Conservation (phyloP, 306 rosid genomes). For the Citrullus mucosospermus region DNA sequence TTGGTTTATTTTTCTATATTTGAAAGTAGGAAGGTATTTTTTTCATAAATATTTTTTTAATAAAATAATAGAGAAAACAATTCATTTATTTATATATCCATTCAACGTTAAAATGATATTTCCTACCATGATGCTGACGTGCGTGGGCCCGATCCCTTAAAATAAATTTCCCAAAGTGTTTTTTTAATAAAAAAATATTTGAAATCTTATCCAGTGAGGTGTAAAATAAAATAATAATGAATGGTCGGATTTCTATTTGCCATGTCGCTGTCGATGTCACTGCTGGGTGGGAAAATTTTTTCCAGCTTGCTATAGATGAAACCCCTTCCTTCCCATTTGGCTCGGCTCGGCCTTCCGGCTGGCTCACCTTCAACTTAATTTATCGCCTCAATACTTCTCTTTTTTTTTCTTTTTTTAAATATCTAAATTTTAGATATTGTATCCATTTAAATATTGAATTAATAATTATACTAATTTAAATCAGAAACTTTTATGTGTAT, state of each 20-base stretch:
- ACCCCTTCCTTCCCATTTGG: background rate
- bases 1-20: too few species aligned
- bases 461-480: too few species aligned
- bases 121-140: background rate
- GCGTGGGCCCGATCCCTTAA: background rate
- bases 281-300: background rate
- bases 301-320: background rate
- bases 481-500: too few species aligned
- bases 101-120: background rate
- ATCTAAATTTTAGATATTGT: too few species aligned
- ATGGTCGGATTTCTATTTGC: slow-evolving; percentile 4
- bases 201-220: slow-evolving; percentile 36
- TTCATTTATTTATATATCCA: too few species aligned
- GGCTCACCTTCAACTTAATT: background rate
- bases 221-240: background rate
- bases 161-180: background rate
- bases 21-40: too few species aligned
- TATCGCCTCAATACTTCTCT: background rate
- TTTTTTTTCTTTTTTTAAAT: too few species aligned
- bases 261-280: background rate
- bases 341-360: background rate
- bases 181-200: too few species aligned
- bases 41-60: too few species aligned
- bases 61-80: too few species aligned
- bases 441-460: too few species aligned